phyloP scores from a whole-genome alignment of 768 basidiomycete genomes.

The Hygrocybe punicea region DNA sequence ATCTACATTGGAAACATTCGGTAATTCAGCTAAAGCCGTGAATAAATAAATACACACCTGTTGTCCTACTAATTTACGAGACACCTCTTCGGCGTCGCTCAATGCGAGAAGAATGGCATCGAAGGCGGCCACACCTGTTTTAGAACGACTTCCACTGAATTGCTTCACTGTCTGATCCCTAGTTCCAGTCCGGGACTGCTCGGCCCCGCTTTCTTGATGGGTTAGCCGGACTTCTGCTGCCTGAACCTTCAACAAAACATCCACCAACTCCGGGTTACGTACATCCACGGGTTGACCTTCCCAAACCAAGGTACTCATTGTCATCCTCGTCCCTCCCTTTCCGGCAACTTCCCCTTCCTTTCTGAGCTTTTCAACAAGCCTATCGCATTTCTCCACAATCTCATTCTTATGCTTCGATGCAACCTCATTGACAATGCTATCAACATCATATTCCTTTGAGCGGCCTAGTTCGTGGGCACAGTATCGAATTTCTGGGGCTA shows the following conservation, averaged over 20 bases:
- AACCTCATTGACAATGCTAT: constrained; percentile 65
- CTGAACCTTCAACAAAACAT: constrained; percentile 79
- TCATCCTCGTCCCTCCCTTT: constrained; percentile 45
- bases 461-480: constrained; percentile 86
- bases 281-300: constrained; percentile 81
- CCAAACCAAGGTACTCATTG: constrained; percentile 64
- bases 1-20: constrained; percentile 24
- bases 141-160: constrained; percentile 44
- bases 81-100: constrained; percentile 86
- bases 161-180: constrained; percentile 25
- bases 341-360: constrained; percentile 38
- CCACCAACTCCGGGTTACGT: constrained; percentile 87
- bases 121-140: constrained; percentile 80
- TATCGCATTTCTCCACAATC: constrained; percentile 62
- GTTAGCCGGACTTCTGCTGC: constrained; percentile 63
- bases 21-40: constrained; percentile 4
- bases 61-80: constrained; percentile 79
- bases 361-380: constrained; percentile 50
- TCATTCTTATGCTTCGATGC: constrained; percentile 53
- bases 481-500: constrained; percentile 88
- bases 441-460: constrained; percentile 75
- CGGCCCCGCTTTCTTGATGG: constrained; percentile 25
- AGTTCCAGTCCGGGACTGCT: constrained; percentile 24
- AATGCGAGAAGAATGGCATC: constrained; percentile 80
- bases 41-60: constrained; percentile 47